Conservation (phyloP, 2,329 filamentous ascomycete species). For the Diaporthe ilicicola region DNA sequence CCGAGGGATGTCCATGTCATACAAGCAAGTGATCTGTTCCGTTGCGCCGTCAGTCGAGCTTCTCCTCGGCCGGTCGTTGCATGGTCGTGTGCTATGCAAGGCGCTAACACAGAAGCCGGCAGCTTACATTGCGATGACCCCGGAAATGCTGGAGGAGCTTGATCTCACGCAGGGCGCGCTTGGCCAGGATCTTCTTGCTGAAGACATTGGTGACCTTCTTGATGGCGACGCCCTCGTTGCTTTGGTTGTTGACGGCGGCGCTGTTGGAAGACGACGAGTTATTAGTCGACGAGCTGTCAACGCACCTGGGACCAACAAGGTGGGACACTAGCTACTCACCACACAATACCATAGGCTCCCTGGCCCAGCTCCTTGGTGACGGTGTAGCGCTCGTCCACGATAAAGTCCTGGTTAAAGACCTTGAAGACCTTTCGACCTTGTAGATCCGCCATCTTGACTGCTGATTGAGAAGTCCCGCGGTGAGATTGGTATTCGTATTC, state of each 20-base stretch:
- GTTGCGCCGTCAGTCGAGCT: conserved; percentile 18
- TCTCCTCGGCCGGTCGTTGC: neutral
- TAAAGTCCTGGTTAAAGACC: conserved; percentile 99
- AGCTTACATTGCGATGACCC: conserved; percentile 81
- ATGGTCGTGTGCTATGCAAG: neutral
- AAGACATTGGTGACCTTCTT: conserved; percentile 99
- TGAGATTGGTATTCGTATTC: neutral
- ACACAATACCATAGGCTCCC: conserved; percentile 98
- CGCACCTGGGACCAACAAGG: neutral
- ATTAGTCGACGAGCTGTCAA: neutral
- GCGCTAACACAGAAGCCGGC: neutral
- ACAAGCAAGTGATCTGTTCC: conserved; percentile 91
- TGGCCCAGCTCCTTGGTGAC: conserved; percentile 99
- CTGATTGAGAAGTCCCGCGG: neutral
- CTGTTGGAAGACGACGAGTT: conserved; percentile 53
- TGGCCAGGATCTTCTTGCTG: conserved; percentile 99
- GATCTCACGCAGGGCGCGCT: conserved; percentile 96
- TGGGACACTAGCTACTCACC: conserved; percentile 64
- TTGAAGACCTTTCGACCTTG: conserved; percentile 87
- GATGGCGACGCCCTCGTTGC: conserved; percentile 93
- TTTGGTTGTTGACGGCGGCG: conserved; percentile 90
- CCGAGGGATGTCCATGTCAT: conserved; percentile 98
- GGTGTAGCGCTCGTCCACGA: conserved; percentile 97
- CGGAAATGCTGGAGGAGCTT: conserved; percentile 98
- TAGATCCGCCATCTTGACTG: conserved; percentile 44